Percentiles rank a stretch among this genome's conserved stretches.
phyloP scores from a whole-genome alignment of 805 yeast species.

The Kuraishia piskuri region DNA sequence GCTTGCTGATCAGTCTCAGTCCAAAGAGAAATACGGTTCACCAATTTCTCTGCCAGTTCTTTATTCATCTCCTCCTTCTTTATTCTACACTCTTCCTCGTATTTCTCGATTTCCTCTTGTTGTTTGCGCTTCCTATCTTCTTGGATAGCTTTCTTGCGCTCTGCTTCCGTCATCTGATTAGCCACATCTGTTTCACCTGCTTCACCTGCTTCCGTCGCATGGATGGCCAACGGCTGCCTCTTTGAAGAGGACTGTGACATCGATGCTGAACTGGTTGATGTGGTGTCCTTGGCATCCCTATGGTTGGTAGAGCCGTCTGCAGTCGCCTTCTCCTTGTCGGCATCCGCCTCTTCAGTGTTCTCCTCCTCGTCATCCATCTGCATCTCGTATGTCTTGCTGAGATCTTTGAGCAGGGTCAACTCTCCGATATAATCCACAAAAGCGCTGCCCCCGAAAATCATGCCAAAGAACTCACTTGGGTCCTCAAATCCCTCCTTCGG shows the following conservation, averaged over 20 bases:
- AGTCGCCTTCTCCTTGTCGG: neutral
- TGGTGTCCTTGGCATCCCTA: neutral
- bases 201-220: constrained; percentile 9
- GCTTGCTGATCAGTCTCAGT: constrained; percentile 53
- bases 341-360: constrained; percentile 14
- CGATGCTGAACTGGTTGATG: neutral
- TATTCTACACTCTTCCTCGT: constrained; percentile 67
- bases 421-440: constrained; percentile 86
- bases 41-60: constrained; percentile 41
- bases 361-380: constrained; percentile 32
- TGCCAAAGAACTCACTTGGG: constrained; percentile 61
- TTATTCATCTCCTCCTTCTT: constrained; percentile 47
- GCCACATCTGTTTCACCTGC: constrained; percentile 12
- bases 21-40: constrained; percentile 33
- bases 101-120: constrained; percentile 50
- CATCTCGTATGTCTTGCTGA: constrained; percentile 32
- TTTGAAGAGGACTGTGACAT: constrained; percentile 16
- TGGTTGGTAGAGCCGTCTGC: neutral
- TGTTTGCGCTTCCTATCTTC: constrained; percentile 23
- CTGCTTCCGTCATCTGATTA: constrained; percentile 15
- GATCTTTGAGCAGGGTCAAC: constrained; percentile 65
- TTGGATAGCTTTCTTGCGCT: constrained; percentile 18
- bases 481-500: constrained; percentile 70
- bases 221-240: constrained; percentile 31
- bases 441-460: constrained; percentile 85